Base-by-base conservation (phyloP, 352 stramenopile species). In the Globisporangium solare region DNA sequence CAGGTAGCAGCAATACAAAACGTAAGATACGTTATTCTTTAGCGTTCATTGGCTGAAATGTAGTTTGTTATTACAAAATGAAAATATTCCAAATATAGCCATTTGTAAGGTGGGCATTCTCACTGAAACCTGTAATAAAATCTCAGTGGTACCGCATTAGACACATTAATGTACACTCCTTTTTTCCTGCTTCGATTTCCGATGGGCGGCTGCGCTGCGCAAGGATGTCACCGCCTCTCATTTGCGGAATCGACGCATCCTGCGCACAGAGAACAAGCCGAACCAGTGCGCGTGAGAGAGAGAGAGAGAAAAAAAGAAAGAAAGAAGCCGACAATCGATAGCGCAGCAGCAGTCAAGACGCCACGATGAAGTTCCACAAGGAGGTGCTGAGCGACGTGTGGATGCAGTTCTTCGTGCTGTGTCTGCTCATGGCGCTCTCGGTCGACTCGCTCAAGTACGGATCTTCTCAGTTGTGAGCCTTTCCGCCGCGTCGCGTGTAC, bases 371-470 rank as follows among this genome's bases (percentile, higher is more conserved):
- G 66, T 85, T 89, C 61, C 67, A 88, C 66, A 75, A 78, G 55
- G 79, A 89, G 55, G 81, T 90, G 69, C 68, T 95, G 14, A 86
- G 85, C 52, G 85, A 95, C 54, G 77, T 87, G 42, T 91, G 80
- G 77, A 83, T 80, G 61, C 85, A 95, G 71, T 89, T 92, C 64
- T 51, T 88, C 45, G 76, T 80, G 50, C 71, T 95, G 32, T 76
- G 62, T 48, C 65, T 93, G 53, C 65, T 93, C 50, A 74, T 92
- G 39, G 84, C 86, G 76, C 70, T 95, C 53, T 74, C 85, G 14
- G 78, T 93, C 31, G 85, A 95, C 67, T 91, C 81, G 56, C 70
- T 95, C 74, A 95, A 95, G 80, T 90, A 73, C 60, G 78, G 27
- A 35, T 35, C 27, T 87, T 12, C 37, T 42, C 14, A 11, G 10